These are phyloP conservation scores for Pelargonium cotyledonis DNA, from an alignment of 441 rosid genomes.

Conservation along the genomic window DNA sequence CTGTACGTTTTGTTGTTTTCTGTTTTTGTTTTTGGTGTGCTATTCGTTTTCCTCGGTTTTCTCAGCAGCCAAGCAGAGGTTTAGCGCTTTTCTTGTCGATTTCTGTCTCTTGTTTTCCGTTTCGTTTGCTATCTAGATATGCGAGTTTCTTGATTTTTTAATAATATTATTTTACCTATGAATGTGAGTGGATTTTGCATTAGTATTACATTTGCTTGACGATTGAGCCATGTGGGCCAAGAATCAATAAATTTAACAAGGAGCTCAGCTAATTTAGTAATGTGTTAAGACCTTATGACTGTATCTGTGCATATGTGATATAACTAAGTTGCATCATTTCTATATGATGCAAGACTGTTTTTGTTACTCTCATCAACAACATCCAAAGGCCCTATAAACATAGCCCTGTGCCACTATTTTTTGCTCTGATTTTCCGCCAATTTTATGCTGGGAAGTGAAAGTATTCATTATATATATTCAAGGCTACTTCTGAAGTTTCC, in stretches of 20 bases:
- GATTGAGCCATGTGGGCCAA: neutral
- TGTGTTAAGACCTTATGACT: neutral
- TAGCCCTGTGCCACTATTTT: too few species aligned
- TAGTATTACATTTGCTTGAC: neutral
- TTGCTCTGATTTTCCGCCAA: too few species aligned
- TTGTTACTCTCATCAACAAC: neutral
- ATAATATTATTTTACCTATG: neutral
- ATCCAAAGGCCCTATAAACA: too few species aligned
- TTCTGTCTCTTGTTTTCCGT: too few species aligned
- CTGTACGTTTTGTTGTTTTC: neutral
- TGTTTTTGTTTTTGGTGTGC: neutral
- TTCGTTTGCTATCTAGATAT: conserved; percentile 24
- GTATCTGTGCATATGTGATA: neutral
- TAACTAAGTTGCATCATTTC: neutral
- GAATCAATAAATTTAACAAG: neutral
- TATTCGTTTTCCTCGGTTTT: neutral
- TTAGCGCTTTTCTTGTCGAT: too few species aligned
- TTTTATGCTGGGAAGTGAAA: neutral
- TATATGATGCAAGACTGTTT: neutral
- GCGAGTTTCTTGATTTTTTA: conserved; percentile 11
- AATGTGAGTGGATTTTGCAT: neutral
- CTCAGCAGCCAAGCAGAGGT: too few species aligned
- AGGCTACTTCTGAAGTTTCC: neutral
- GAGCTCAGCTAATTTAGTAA: neutral
- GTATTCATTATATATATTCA: neutral